Evolutionary conservation across 2,329 filamentous ascomycete genomes (phyloP).

Genomic region (Phaeosphaeriaceae sp.): DNA sequence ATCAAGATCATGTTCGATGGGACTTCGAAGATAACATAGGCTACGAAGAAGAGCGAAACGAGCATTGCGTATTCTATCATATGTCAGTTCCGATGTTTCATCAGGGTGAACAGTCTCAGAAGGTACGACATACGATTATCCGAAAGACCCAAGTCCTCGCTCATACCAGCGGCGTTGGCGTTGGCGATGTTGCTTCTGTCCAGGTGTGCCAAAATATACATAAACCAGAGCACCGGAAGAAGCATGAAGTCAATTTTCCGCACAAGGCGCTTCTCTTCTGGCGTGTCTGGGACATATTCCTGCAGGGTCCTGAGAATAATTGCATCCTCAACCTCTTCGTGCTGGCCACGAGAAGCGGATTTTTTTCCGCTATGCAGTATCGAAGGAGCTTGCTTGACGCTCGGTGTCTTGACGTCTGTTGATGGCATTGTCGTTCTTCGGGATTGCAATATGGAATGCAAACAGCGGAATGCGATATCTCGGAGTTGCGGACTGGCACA

Average conservation of each 20-base stretch:
- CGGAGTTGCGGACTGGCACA: neutral
- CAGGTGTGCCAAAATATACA: neutral
- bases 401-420: neutral
- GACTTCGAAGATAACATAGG: neutral
- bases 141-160: neutral
- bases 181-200: slow-evolving; percentile 1
- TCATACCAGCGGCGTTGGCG: neutral
- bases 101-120: too few relatives aligned
- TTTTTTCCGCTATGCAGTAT: neutral
- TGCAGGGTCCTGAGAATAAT: neutral
- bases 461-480: neutral
- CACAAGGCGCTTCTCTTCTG: neutral
- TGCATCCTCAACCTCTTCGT: neutral
- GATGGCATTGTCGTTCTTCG: neutral
- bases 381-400: neutral
- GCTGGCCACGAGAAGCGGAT: neutral
- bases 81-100: neutral
- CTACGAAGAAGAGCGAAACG: neutral
- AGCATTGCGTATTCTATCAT: neutral
- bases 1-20: neutral
- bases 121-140: neutral
- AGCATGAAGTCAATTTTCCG: neutral
- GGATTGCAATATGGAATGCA: too few relatives aligned
- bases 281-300: neutral
- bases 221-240: neutral